These are phyloP conservation scores for Xylariaceae sp. DNA, from an alignment of 2,329 filamentous ascomycete genomes.

Conservation along the genomic window DNA sequence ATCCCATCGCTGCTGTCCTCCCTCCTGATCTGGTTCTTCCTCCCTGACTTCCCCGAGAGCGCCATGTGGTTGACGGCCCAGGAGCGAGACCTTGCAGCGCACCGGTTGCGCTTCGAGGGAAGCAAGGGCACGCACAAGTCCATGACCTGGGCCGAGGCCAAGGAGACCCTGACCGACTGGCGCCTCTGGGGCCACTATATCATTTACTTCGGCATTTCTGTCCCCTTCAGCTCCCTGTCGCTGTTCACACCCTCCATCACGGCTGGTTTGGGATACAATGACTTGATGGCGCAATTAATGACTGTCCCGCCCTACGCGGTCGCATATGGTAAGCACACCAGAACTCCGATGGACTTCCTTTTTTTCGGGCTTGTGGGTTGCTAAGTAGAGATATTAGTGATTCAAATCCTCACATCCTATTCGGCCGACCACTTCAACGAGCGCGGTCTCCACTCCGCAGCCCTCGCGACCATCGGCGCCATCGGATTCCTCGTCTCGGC, in stretches of 20 bases:
- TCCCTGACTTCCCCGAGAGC: constrained; percentile 63
- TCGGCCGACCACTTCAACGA: constrained; percentile 60
- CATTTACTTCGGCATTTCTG: constrained; percentile 39
- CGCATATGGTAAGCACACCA: constrained; percentile 33
- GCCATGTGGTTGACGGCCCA: constrained; percentile 52
- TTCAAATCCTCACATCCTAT: constrained; percentile 44
- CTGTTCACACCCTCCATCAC: constrained; percentile 56
- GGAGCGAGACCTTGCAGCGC: constrained; percentile 52
- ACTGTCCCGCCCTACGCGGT: constrained; percentile 64
- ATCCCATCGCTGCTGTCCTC: constrained; percentile 48
- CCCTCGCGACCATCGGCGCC: constrained; percentile 41
- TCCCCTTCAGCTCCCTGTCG: constrained; percentile 34
- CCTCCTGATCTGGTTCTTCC: constrained; percentile 50
- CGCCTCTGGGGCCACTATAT: constrained; percentile 63
- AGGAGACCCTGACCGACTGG: constrained; percentile 60
- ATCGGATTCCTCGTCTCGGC: constrained; percentile 56
- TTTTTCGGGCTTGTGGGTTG: not conserved
- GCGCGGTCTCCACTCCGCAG: constrained; percentile 42
- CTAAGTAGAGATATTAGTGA: constrained; percentile 22
- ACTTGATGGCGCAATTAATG: constrained; percentile 53
- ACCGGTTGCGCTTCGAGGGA: constrained; percentile 41
- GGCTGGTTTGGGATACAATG: constrained; percentile 32
- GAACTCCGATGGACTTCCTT: not conserved
- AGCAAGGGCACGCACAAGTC: constrained; percentile 54
- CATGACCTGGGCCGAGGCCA: constrained; percentile 63